Evolutionary conservation across 306 rosid genomes (phyloP), one percentile per base, ranked within the genome.

Genomic region (Dryas octopetala): DNA sequence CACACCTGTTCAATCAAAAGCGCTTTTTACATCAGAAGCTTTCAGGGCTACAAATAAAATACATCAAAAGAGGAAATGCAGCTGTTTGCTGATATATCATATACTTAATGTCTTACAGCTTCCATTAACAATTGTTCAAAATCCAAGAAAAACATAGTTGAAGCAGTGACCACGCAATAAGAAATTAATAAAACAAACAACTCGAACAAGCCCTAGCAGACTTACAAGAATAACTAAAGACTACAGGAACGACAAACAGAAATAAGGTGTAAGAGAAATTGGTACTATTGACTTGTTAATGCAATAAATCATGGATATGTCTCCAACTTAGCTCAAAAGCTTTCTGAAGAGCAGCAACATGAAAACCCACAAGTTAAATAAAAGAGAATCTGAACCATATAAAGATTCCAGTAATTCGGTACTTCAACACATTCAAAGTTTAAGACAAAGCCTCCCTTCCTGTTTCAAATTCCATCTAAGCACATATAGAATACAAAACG

Each of bases 1-100:
- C 99, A 76, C 98, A 96, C 89, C 98, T 96, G 90, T 76, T 71
- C 43, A 66, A 81, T 41, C 51, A 75, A 82, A 75, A 45, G 41
- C 14, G 17, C 65, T 40, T 50, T 77, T 19, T 52, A 19, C 55
- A 76, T 76, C 71, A 84, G 82, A 74, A 70, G 66, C 83, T 41
- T 64, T 32, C 52, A 54, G 54, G 48, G n/a, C 65, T 52, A 80
- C 68, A 48, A 71, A 68, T 76, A 71, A 46, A 64, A 77, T 5
- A 69, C 62, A 28, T 43, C 65, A 41, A 52, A 70, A 50, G 50
- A 41, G 40, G 16, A 7, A 12, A 51, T 40, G 23, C 15, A 50
- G 50, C 46, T 50, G 17, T 49, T 40, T 68, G 26, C 7, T 50
- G 45, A 28, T 15, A 49, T 32, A 38, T 38, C 61, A 52, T 7